phyloP scores from a whole-genome alignment of 352 stramenopile genomes.

The Phytopythium aichiense region DNA sequence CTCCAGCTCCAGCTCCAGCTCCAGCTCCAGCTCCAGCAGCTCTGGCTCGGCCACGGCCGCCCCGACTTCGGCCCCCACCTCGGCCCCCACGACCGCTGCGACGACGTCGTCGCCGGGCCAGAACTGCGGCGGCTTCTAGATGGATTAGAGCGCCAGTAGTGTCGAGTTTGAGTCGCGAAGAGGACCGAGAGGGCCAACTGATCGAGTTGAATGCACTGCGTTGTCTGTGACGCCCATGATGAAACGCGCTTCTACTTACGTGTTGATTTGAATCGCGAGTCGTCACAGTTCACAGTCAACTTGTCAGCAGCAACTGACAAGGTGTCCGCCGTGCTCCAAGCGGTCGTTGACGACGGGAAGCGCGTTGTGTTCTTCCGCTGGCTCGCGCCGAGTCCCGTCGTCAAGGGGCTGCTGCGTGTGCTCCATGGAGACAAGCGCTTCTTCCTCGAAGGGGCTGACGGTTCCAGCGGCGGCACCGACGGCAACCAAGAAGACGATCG shows the following conservation, averaged over 20 bases:
- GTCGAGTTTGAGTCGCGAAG: neutral
- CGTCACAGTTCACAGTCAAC: no score
- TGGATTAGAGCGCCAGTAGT: neutral
- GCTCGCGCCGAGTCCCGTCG: slow-evolving; percentile 38
- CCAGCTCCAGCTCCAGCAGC: no score
- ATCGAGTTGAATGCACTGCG: no score
- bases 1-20: no score
- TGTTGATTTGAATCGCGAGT: slow-evolving; percentile 24
- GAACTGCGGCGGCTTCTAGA: slow-evolving; percentile 3
- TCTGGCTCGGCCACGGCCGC: slow-evolving; percentile 12
- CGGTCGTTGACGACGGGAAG: slow-evolving; percentile 6
- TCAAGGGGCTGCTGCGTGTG: slow-evolving; percentile 23
- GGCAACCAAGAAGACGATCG: neutral
- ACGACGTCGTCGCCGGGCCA: neutral
- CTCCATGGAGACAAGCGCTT: slow-evolving; percentile 26
- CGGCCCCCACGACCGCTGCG: neutral
- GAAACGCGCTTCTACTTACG: neutral
- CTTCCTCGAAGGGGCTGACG: slow-evolving; percentile 22
- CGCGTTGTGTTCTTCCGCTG: slow-evolving; percentile 50
- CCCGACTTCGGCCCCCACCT: neutral
- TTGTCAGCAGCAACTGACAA: slow-evolving; percentile 17
- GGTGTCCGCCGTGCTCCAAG: slow-evolving; percentile 23
- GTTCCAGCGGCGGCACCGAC: slow-evolving; percentile 6
- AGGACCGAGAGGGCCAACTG: neutral
- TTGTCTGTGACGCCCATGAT: slow-evolving; percentile 23